Evolutionary conservation across 306 rosid genomes (phyloP), one percentile per base, ranked within the genome.

Genomic region (Trifolium pratense): DNA sequence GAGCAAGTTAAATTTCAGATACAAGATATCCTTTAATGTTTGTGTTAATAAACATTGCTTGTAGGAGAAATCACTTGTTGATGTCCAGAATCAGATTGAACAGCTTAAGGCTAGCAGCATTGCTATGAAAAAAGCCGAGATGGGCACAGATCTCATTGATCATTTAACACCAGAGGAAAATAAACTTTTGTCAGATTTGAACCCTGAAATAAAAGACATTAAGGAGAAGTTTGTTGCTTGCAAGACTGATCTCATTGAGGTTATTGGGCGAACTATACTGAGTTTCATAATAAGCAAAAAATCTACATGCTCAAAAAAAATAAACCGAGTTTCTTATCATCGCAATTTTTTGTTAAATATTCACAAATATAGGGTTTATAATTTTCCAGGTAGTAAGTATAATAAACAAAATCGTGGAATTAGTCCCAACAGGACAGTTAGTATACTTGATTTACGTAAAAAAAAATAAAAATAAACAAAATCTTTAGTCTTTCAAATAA

Each of bases 111-210:
- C 90, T 81, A 94, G 97, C n/a, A n/a, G n/a, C 68, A 84, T 88
- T 77, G 86, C 87, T 78, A 83, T 83, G 88, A 93, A 93, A 84
- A 78, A 68, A 68, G 91, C 86, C 71, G 98, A 93, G 86, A 91
- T 93, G 94, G 97, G 96, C 72, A 93, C 97, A 4, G 98, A 94
- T 39, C 97, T 94, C 79, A 84, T 94, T 75, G 97, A 94, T 79
- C 96, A 94, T 85, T 89, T 94, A 71, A 88, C 95, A 1, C 95
- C 91, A 18, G 96, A 88, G 66, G 98, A 94, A 83, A 94, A 88
- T 73, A 63, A 74, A 70, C 92, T 86, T 73, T 85, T 94, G 73
- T 88, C 97, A 52, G 88, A 87, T 77, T 83, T 94, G 78, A 94
- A 94, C 80, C 98, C 96, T 39, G 95, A 91, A 88, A 94, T 94